Evolutionary conservation across 805 yeast species (phyloP).

Genomic region (Candida verbasci): DNA sequence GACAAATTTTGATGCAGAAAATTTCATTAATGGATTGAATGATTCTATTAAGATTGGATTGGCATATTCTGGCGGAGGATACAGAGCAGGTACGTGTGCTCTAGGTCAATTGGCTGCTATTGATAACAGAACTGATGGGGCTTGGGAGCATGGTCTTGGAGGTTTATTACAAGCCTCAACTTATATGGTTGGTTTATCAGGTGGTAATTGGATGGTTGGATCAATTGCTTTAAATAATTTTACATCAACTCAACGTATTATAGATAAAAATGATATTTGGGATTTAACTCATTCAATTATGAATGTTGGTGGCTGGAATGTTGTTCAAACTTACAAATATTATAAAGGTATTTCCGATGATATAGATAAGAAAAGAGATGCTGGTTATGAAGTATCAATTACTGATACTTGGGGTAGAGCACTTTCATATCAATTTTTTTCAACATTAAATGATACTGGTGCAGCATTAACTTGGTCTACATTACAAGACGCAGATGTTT

Average conservation of each 20-base stretch:
- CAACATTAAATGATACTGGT: constrained; percentile 24
- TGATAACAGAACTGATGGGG: constrained; percentile 29
- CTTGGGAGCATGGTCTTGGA: constrained; percentile 29
- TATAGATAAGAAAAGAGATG: constrained; percentile 23
- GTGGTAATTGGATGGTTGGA: constrained; percentile 40
- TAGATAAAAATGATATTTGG: constrained; percentile 49
- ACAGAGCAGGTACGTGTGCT: constrained; percentile 37
- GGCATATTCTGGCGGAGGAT: constrained; percentile 37
- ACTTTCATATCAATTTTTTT: constrained; percentile 29
- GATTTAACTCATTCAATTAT: constrained; percentile 58
- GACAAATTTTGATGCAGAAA: constrained; percentile 44
- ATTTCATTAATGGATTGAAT: constrained; percentile 25
- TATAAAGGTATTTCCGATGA: constrained; percentile 34
- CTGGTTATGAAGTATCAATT: constrained; percentile 29
- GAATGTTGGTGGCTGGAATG: constrained; percentile 58
- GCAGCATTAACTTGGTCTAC: constrained; percentile 28
- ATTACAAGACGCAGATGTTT: constrained; percentile 18
- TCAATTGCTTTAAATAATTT: constrained; percentile 34
- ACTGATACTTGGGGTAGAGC: constrained; percentile 41
- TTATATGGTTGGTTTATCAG: constrained; percentile 37
- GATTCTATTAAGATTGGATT: constrained; percentile 30
- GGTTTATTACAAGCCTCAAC: constrained; percentile 37
- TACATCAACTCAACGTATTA: constrained; percentile 27
- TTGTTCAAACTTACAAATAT: constrained; percentile 47
- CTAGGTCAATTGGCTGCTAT: constrained; percentile 40